phyloP scores from a whole-genome alignment of 371 early-diverging fungal genomes.

The Mortierella polycephala region DNA sequence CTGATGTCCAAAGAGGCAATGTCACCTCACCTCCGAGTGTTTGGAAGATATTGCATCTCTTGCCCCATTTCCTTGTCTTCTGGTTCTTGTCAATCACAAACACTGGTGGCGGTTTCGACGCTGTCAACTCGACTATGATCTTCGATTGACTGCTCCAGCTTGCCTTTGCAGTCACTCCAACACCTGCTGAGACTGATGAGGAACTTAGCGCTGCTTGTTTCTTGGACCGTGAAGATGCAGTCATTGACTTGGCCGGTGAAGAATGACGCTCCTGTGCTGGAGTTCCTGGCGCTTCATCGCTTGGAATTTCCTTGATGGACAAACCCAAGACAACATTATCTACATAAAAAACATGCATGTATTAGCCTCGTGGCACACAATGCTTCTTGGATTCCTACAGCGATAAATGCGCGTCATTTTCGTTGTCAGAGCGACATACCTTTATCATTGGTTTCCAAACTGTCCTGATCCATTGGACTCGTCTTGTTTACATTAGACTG shows the following conservation, averaged over 20 bases:
- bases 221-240: neutral
- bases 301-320: neutral
- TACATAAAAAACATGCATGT: neutral
- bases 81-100: slow-evolving; percentile 37
- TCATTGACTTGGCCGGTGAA: neutral
- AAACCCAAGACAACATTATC: neutral
- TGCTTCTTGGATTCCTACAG: too few species aligned
- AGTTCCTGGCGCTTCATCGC: neutral
- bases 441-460: neutral
- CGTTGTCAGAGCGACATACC: neutral
- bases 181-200: slow-evolving; percentile 1
- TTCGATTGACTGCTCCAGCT: slow-evolving; percentile 3
- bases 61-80: slow-evolving; percentile 36
- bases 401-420: too few species aligned
- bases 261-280: neutral
- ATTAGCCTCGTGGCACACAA: neutral
- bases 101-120: slow-evolving; percentile 13
- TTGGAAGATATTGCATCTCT: slow-evolving; percentile 15
- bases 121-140: slow-evolving; percentile 17
- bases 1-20: slow-evolving; percentile 35
- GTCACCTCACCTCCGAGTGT: slow-evolving; percentile 33
- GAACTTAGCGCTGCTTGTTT: neutral
- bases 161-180: neutral
- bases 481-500: neutral
- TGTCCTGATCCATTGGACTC: neutral